Evolutionary conservation across 164 flowering plant genomes (phyloP), one percentile per base, ranked within the genome.

Genomic region (Nymphaea thermarum): DNA sequence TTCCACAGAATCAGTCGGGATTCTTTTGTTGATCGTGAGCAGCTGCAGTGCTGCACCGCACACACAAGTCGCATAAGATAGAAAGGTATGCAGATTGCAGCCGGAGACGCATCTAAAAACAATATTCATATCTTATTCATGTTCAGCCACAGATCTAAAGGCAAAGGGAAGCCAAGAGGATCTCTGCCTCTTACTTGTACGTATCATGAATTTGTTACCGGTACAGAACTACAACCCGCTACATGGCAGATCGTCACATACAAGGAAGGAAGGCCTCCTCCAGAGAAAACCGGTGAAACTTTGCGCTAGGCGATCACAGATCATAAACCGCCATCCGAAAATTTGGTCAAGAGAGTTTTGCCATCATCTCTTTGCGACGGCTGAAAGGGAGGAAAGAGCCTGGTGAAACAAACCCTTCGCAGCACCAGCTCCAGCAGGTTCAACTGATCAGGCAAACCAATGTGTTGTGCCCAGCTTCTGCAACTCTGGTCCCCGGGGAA

Each of bases 381-480:
- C 36, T 25, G 36, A 25, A 25, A 1, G 36, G 1, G 10, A 16
- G 12, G 16, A 55, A 10, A 55, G 16, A 2, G 60, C 16, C 10
- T 55, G 60, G 10, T 45, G 64, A 18, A 70, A 70, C 4, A 25
- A 44, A 42, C 36, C 36, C 14, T 8, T 51, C 14, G 44, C 18
- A 16, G 16, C 3, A 65, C 18, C 16, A 62, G 36, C 64, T 8
- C 7, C 7, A 17, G 42, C 25, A 62, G 3, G 36, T 25, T 25
- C 36, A 25, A 25, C 36, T 25, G 65, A 57, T 73, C 70, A 75
- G 59, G 64, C 16, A 75, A 75, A 88, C 96, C 96, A 90, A 11
- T 79, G 66, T 6, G 83, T 63, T 4, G 25, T 68, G 62, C 84
- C 89, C 62, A 74, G 83, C 80, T 80, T 82, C 42, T 76, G 71